Evolutionary conservation across 2,329 filamentous ascomycete species (phyloP), one percentile per base, ranked within the genome.

Genomic region (Xylaria sp.): DNA sequence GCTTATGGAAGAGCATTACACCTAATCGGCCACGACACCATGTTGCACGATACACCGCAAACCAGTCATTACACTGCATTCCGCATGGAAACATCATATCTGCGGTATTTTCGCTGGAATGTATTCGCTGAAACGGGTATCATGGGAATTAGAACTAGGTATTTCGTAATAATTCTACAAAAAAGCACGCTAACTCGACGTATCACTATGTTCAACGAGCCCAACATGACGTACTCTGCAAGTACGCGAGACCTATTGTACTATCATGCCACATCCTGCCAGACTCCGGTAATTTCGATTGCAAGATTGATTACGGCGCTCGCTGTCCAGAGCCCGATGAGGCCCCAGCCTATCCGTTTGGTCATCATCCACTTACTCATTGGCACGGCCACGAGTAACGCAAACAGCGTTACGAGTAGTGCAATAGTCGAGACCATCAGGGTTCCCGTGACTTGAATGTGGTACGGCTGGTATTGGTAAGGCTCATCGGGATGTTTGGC

Each of bases 361-460:
- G 90, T 94, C 88, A 98, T 91, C 49, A 91, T 84, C 94, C 94
- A 98, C 72, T 90, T 89, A 80, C 96, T 97, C 83, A 91, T 78
- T 5, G 96, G 96, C 62, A 99, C 93, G 0, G 90, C 85, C 33
- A 97, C 86, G 70, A 99, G 83, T 72, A 99, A 81, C 2, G 91
- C 89, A 3, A 94, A 81, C 20, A 99, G 84, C 1, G 94, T 98
- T 33, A 94, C 78, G 25, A 99, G 83, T 72, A 99, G 83, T 1
- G 93, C 95, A n/a, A 92, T 86, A 0, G 93, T 92, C 62, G 91
- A 95, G 48, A 99, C 90, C 75, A 98, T 86, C 71, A 99, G 82
- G 3, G 94, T 97, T 31, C 91, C 92, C 68, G 91, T 93, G 64
- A 99, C 91, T 72, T 93, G 88, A 67, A 99, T 92, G 64, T 90